These are phyloP conservation scores for Xerocomellus amylosporus DNA, from an alignment of 768 basidiomycete species.

Conservation along the genomic window DNA sequence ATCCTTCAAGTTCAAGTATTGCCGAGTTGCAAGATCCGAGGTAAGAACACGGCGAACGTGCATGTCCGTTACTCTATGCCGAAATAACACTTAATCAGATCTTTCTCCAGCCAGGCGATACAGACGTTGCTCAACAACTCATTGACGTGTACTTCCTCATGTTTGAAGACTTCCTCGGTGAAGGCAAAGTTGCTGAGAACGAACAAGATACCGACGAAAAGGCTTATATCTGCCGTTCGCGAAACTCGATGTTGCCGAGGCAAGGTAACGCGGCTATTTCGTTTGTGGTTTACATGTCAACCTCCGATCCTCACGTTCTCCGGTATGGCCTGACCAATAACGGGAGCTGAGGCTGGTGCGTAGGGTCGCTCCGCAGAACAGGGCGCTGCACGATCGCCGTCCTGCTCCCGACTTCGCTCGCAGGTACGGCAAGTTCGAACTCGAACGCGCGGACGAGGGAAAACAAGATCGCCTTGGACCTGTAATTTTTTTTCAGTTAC, in stretches of 20 bases:
- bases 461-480: constrained; percentile 46
- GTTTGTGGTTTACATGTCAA: neutral
- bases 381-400: constrained; percentile 43
- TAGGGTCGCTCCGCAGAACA: constrained; percentile 38
- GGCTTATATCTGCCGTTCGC: constrained; percentile 91
- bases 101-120: constrained; percentile 63
- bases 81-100: constrained; percentile 95
- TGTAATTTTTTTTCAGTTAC: constrained; percentile 3
- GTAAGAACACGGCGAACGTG: constrained; percentile 43
- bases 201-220: constrained; percentile 73
- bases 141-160: constrained; percentile 93
- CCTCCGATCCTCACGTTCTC: neutral
- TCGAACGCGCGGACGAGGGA: constrained; percentile 49
- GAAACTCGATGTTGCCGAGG: constrained; percentile 65
- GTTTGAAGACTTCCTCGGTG: constrained; percentile 84
- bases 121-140: constrained; percentile 70
- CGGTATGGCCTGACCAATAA: constrained; percentile 23
- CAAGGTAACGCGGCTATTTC: constrained; percentile 45
- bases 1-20: constrained; percentile 83
- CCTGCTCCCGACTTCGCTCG: constrained; percentile 35
- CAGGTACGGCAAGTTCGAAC: constrained; percentile 52
- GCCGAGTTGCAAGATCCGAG: constrained; percentile 88
- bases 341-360: constrained; percentile 44
- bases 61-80: constrained; percentile 86
- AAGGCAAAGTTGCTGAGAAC: constrained; percentile 36